Percentiles rank a stretch among this genome's conserved stretches.
phyloP scores from a whole-genome alignment of 2,329 filamentous ascomycete species.

The Aspergillus glaucus region DNA sequence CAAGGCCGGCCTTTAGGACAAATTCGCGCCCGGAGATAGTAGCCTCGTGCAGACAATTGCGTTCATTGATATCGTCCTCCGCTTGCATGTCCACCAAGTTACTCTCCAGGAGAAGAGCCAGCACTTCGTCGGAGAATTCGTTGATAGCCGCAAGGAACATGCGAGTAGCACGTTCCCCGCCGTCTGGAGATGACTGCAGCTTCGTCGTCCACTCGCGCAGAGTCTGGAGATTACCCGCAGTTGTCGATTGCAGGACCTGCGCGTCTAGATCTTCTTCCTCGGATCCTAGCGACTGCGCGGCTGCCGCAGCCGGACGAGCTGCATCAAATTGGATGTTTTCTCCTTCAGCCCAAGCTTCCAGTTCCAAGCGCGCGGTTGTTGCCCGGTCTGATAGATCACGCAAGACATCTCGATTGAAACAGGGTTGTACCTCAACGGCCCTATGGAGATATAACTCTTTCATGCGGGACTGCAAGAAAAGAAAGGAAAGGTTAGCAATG shows the following conservation, averaged over 20 bases:
- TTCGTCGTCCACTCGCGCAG: conserved; percentile 75
- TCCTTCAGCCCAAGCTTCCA: conserved; percentile 94
- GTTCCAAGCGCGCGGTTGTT: conserved; percentile 88
- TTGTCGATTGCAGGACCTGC: conserved; percentile 75
- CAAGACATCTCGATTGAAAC: conserved; percentile 95
- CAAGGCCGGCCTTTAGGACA: conserved; percentile 70
- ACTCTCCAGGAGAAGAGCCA: conserved; percentile 72
- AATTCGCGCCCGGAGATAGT: conserved; percentile 82
- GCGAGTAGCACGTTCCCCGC: conserved; percentile 71
- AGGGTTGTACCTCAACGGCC: conserved; percentile 94
- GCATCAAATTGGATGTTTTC: conserved; percentile 81
- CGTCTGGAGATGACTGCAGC: conserved; percentile 56
- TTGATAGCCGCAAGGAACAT: conserved; percentile 87
- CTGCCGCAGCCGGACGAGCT: conserved; percentile 31
- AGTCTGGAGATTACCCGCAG: conserved; percentile 69
- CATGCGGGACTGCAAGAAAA: conserved; percentile 64
- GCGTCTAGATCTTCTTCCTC: conserved; percentile 88
- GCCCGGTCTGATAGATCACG: conserved; percentile 95
- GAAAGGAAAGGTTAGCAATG: conserved; percentile 26
- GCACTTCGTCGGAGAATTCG: conserved; percentile 70
- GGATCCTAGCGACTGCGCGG: conserved; percentile 49
- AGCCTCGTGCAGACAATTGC: conserved; percentile 94
- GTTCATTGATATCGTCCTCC: conserved; percentile 95
- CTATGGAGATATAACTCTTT: conserved; percentile 95
- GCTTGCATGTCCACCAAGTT: conserved; percentile 82